These are phyloP conservation scores for Curvularia verruculosa DNA, from an alignment of 2,329 filamentous ascomycete genomes.

Conservation along the genomic window DNA sequence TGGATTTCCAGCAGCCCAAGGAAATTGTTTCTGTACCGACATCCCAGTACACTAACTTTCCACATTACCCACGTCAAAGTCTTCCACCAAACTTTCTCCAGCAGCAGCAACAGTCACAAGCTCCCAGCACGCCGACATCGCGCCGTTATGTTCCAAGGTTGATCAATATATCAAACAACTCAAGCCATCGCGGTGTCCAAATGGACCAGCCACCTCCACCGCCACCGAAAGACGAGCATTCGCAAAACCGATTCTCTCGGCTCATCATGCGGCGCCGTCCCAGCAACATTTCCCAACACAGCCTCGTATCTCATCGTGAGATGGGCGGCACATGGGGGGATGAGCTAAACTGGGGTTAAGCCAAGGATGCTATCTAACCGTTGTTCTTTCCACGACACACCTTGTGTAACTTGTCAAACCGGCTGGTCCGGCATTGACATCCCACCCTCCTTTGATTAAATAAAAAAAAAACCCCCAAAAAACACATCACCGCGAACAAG, in stretches of 20 bases:
- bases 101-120: conserved; percentile 19
- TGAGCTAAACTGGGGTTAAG: conserved; percentile 45
- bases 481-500: conserved; percentile 43
- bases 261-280: conserved; percentile 45
- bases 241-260: conserved; percentile 42
- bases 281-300: conserved; percentile 48
- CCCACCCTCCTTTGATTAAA: conserved; percentile 31
- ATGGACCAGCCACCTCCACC: conserved; percentile 44
- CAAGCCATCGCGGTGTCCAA: conserved; percentile 33
- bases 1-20: conserved; percentile 40
- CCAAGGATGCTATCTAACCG: neutral
- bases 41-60: conserved; percentile 44
- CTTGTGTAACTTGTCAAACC: conserved; percentile 12
- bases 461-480: conserved; percentile 19
- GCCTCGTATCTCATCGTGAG: conserved; percentile 39
- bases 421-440: conserved; percentile 36
- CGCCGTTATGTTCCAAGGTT: conserved; percentile 44
- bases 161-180: conserved; percentile 41
- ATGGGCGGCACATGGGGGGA: conserved; percentile 43
- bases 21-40: conserved; percentile 43
- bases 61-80: conserved; percentile 44
- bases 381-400: neutral
- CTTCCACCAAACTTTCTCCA: conserved; percentile 44
- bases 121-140: conserved; percentile 24
- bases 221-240: conserved; percentile 43